These are phyloP conservation scores for Tieghemostelium lacteum DNA, from an alignment of 78 protist species.

Conservation along the genomic window DNA sequence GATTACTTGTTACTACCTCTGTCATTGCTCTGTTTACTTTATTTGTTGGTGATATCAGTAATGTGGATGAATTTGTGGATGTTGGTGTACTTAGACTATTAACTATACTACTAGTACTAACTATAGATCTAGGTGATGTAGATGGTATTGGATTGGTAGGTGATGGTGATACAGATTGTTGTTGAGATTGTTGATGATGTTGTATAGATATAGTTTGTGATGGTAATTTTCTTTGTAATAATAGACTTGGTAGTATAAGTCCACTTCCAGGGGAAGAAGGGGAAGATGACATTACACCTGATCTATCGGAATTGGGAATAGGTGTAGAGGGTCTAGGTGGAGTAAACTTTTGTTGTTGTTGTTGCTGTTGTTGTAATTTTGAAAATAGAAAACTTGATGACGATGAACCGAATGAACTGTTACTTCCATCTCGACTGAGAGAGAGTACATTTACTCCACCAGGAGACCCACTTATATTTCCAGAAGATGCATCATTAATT, in stretches of 20 bases:
- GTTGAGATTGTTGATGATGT: constrained; percentile 8
- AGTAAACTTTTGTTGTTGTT: not conserved
- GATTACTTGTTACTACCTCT: not conserved
- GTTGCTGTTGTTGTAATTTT: constrained; percentile 46
- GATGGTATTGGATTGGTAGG: not conserved
- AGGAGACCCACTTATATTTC: too few species aligned
- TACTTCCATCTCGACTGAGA: too few species aligned
- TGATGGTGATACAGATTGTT: not conserved
- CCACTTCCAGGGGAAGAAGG: constrained; percentile 23
- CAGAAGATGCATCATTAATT: too few species aligned
- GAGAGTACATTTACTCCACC: too few species aligned
- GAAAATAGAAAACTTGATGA: constrained; percentile 12
- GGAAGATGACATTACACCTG: not conserved
- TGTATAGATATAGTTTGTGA: not conserved
- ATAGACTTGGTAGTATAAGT: not conserved
- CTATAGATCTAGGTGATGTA: not conserved
- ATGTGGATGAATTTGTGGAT: not conserved
- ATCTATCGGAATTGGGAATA: too few species aligned
- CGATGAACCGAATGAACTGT: too few species aligned
- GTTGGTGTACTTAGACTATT: not conserved
- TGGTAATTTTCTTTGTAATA: too few species aligned
- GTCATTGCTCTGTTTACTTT: not conserved
- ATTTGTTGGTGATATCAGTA: not conserved
- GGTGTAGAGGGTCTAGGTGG: not conserved
- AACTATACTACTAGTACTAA: not conserved